A percentile compares a stretch with the other conserved stretches of the same genome.
Evolutionary conservation across 2,329 filamentous ascomycete genomes (phyloP).

Genomic region (Neofusicoccum parvum): DNA sequence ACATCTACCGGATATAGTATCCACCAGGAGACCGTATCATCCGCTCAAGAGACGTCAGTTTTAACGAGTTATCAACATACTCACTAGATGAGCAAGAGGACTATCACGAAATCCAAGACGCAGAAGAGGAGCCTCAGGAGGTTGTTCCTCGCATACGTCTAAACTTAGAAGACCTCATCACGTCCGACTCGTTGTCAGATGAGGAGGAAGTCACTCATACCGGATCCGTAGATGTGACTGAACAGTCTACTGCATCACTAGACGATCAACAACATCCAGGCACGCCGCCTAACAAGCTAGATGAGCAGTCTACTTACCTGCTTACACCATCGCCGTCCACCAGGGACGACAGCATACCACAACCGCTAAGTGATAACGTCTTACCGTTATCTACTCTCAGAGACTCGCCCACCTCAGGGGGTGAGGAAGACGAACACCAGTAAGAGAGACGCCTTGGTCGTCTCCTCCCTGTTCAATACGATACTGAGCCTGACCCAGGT

Average conservation of each 20-base stretch:
- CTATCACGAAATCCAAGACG: background rate
- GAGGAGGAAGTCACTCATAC: background rate
- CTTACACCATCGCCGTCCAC: too few relatives aligned
- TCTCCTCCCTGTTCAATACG: background rate
- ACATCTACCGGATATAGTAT: constrained; percentile 26
- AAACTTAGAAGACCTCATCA: too few relatives aligned
- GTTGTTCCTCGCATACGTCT: background rate
- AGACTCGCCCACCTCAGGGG: too few relatives aligned
- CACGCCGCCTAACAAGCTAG: too few relatives aligned
- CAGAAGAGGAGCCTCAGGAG: background rate
- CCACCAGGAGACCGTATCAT: constrained; percentile 20
- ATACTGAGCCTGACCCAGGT: background rate
- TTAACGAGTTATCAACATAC: constrained; percentile 10
- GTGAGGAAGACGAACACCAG: background rate
- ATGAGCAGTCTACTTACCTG: too few relatives aligned
- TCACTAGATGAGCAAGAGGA: background rate
- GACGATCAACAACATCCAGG: too few relatives aligned
- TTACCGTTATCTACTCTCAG: too few relatives aligned
- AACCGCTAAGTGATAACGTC: too few relatives aligned
- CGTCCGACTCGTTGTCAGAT: background rate
- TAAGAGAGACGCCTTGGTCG: background rate
- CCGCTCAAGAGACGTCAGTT: constrained; percentile 20
- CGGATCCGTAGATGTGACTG: too few relatives aligned
- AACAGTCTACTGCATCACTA: too few relatives aligned
- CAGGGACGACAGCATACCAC: too few relatives aligned